Base-by-base conservation (phyloP, 2,329 filamentous ascomycete genomes). In the Clonostachys chloroleuca region DNA sequence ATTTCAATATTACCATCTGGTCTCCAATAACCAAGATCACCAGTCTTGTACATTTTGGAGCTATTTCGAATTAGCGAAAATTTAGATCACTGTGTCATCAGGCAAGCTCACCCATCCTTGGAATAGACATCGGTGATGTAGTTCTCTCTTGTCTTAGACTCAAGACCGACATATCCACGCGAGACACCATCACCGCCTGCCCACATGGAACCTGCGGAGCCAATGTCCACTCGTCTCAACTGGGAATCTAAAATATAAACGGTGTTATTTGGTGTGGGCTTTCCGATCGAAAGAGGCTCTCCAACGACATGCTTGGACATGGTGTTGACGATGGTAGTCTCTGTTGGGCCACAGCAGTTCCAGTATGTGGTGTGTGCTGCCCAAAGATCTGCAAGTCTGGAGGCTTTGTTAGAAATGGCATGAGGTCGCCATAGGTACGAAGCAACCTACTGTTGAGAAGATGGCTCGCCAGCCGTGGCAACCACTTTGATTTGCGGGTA, bases 281-380 rank as follows among this genome's bases (percentile, higher is more conserved):
- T 66, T 6, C 80, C 80, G 50, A 83, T 81, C 1, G 77, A 74
- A 5, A 83, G 57, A 3, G 63, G 60, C 35, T 64, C 58, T 3
- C 76, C 75, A 1, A 66, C 62, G 16, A 63, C 55, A 54, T 82
- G 78, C 37, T 64, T 64, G 46, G 77, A 72, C 60, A 77, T 76
- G 6, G 78, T 79, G 58, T 83, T 81, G 46, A 83, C 69, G 44
- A 83, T 79, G 2, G 75, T 82, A 13, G 78, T 76, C 56, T 83
- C 80, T 1, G 80, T 81, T 2, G 80, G 78, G 3, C 80, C 80
- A 54, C 78, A 83, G 52, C 76, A 74, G 60, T 82, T 83, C 67
- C 65, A 77, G 55, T 77, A 77, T 8, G 63, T 69, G 24, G 65
- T 68, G 46, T 70, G 60, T 4, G 67, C 62, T 13, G 76, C 73